These are phyloP conservation scores for Ampelomyces quisqualis DNA, from an alignment of 2,329 filamentous ascomycete species.

Conservation along the genomic window DNA sequence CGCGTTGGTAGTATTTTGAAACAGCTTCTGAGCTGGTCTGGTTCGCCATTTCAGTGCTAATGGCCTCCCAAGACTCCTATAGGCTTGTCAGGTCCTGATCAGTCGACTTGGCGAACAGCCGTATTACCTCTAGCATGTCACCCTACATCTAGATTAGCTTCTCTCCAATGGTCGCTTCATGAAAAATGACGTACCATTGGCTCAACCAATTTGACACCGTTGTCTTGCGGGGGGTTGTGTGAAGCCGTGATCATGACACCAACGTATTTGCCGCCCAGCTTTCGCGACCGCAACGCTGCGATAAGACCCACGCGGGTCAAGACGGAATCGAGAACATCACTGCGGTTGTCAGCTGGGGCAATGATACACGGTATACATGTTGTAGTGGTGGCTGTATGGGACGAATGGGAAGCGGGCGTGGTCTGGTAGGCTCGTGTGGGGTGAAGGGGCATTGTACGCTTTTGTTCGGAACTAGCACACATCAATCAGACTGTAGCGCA, in stretches of 20 bases:
- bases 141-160: conserved; percentile 54
- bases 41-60: conserved; percentile 89
- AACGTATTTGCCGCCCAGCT: conserved; percentile 85
- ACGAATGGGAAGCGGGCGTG: too few species aligned
- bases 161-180: background rate
- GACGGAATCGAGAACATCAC: conserved; percentile 83
- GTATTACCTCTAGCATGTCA: conserved; percentile 82
- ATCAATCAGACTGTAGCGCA: conserved; percentile 10
- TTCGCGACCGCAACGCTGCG: conserved; percentile 83
- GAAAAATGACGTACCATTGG: conserved; percentile 64
- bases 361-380: background rate
- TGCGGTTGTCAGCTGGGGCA: conserved; percentile 42
- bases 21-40: conserved; percentile 73
- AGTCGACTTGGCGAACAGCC: too few species aligned
- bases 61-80: conserved; percentile 79
- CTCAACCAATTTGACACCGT: conserved; percentile 80
- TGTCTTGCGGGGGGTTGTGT: conserved; percentile 65
- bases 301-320: conserved; percentile 90
- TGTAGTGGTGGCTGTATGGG: conserved; percentile 12
- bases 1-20: conserved; percentile 70
- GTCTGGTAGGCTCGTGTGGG: too few species aligned
- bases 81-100: too few species aligned
- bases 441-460: conserved; percentile 54
- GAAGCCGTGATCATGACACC: conserved; percentile 76
- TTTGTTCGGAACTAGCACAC: conserved; percentile 64